Evolutionary conservation across 345 rosid species (phyloP).

Genomic region (Tarenaya hassleriana): DNA sequence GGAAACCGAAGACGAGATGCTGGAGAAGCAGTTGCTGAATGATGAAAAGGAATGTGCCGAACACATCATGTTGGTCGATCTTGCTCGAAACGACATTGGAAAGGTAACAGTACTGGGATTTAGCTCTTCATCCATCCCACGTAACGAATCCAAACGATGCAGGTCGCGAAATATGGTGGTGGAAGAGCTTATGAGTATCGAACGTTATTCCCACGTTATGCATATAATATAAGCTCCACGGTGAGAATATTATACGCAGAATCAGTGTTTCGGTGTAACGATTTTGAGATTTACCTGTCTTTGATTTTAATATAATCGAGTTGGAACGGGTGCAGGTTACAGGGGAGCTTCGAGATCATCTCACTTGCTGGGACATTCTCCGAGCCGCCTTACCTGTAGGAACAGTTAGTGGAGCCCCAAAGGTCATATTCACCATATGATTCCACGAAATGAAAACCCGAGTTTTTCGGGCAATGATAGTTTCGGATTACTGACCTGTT

Average conservation of each 20-base stretch:
- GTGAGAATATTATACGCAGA: conserved; percentile 29
- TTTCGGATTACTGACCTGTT: too few species aligned
- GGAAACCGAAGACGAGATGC: conserved; percentile 57
- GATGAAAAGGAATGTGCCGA: conserved; percentile 87
- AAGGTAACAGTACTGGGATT: conserved; percentile 37
- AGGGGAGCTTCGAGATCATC: conserved; percentile 65
- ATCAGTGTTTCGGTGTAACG: not conserved
- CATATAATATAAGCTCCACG: conserved; percentile 93
- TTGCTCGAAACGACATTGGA: conserved; percentile 87
- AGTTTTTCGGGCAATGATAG: too few species aligned
- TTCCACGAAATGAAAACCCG: too few species aligned
- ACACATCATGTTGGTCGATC: conserved; percentile 90
- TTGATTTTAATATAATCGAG: too few species aligned
- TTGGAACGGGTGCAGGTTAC: conserved; percentile 45
- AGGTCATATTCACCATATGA: conserved; percentile 22
- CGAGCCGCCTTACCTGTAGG: conserved; percentile 85
- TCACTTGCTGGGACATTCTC: conserved; percentile 75
- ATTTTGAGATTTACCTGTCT: not conserved
- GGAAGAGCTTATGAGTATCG: conserved; percentile 85
- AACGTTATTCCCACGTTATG: conserved; percentile 89
- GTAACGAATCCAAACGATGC: not conserved
- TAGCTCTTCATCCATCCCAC: too few species aligned
- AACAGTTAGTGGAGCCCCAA: conserved; percentile 93
- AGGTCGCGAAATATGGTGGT: conserved; percentile 78
- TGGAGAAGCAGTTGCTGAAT: conserved; percentile 55